Conservation (phyloP, 177 flowering plant genomes). For the Vitis hybrid region DNA sequence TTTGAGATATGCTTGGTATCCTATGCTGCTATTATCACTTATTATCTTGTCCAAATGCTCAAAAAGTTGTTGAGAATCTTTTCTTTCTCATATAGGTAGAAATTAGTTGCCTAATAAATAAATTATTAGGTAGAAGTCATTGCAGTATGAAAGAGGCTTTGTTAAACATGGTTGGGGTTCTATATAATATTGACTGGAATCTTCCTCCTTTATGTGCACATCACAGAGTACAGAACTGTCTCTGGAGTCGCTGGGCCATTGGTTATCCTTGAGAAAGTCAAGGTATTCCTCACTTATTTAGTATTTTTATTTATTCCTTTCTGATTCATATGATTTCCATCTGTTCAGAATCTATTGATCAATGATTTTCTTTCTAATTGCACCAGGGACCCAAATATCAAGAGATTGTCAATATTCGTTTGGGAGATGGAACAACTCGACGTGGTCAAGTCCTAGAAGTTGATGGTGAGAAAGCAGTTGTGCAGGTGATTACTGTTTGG, state of each 20-base stretch:
- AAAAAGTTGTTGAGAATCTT: too few relatives aligned
- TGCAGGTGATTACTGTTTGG: constrained; percentile 61
- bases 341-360: not conserved
- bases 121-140: too few relatives aligned
- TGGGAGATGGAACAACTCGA: constrained; percentile 90
- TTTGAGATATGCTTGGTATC: too few relatives aligned
- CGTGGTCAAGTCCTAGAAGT: constrained; percentile 99
- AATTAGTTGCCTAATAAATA: too few relatives aligned
- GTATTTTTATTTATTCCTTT: not conserved
- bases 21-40: too few relatives aligned
- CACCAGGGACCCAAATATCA: constrained; percentile 93
- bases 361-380: constrained; percentile 10
- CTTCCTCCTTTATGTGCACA: not conserved
- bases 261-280: constrained; percentile 96
- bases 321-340: not conserved
- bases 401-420: constrained; percentile 94
- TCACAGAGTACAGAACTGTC: constrained; percentile 95
- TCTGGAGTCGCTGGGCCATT: constrained; percentile 99
- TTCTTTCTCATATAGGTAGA: too few relatives aligned
- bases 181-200: constrained; percentile 3
- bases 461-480: constrained; percentile 99
- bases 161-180: constrained; percentile 4
- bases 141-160: not conserved
- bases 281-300: constrained; percentile 43
- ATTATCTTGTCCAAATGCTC: too few relatives aligned